A percentile compares a stretch with the other conserved stretches of the same genome.
Conservation (phyloP, 148 eudicot species). For the Spergularia marina region DNA sequence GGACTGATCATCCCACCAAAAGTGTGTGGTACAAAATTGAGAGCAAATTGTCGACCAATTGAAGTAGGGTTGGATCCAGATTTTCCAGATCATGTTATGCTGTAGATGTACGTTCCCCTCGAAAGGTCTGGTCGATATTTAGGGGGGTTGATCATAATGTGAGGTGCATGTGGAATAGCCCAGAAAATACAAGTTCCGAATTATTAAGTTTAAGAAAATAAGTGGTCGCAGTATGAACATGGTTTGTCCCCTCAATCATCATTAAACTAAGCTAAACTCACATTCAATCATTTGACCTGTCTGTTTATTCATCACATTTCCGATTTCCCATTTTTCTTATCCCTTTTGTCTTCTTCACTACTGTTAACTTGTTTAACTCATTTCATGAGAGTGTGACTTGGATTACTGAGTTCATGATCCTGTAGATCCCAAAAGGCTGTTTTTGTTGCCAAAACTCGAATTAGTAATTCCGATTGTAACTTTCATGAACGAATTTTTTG, state of each 20-base stretch:
- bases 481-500: too few relatives aligned
- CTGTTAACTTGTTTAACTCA: neutral
- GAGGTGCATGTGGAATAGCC: constrained; percentile 12
- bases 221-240: constrained; percentile 22
- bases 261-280: constrained; percentile 2
- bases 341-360: neutral
- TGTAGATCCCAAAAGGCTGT: constrained; percentile 9
- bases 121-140: neutral
- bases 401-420: neutral
- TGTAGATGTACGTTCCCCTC: neutral
- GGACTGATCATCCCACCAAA: neutral
- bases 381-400: constrained; percentile 7
- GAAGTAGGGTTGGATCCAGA: neutral
- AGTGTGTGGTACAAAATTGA: neutral
- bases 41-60: neutral
- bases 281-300: constrained; percentile 21
- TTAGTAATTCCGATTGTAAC: neutral
- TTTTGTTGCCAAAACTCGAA: neutral
- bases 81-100: constrained; percentile 10
- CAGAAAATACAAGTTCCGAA: neutral
- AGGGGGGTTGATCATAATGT: neutral
- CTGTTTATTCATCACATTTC: constrained; percentile 1
- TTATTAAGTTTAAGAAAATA: neutral
- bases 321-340: neutral
- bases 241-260: constrained; percentile 20